These are phyloP conservation scores for Saccharomycopsis synnaedendra DNA, from an alignment of 805 yeast genomes.

Conservation along the genomic window DNA sequence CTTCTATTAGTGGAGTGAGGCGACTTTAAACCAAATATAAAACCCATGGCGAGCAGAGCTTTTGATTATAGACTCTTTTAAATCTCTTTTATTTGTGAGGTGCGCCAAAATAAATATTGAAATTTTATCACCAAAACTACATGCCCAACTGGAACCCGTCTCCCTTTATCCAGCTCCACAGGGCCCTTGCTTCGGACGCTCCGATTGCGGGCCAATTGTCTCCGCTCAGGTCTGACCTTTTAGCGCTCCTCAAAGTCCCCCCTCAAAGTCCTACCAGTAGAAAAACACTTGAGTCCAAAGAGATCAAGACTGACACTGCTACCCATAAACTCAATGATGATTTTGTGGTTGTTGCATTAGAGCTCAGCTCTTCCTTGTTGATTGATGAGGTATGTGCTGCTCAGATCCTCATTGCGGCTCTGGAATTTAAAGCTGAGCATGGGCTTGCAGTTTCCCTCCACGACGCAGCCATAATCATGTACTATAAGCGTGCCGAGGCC, in stretches of 20 bases:
- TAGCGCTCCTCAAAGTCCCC: conserved; percentile 1
- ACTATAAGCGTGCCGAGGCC: conserved; percentile 57
- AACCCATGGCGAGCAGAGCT: too few species aligned
- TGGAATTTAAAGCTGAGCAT: conserved; percentile 20
- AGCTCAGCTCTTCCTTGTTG: conserved; percentile 51
- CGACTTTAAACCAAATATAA: too few species aligned
- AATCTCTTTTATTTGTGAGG: too few species aligned
- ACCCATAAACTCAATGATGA: conserved; percentile 48
- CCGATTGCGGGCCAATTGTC: not conserved
- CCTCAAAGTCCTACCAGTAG: conserved; percentile 3
- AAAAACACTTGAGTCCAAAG: conserved; percentile 4
- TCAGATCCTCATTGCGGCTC: conserved; percentile 46
- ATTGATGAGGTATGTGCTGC: conserved; percentile 73
- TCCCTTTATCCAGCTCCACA: conserved; percentile 2
- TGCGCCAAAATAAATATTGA: too few species aligned
- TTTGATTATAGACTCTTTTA: too few species aligned
- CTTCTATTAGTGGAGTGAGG: too few species aligned
- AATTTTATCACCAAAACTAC: too few species aligned
- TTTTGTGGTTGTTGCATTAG: conserved; percentile 49
- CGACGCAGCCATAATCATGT: conserved; percentile 59
- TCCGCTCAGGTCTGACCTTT: conserved; percentile 5
- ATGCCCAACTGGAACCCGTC: conserved; percentile 11
- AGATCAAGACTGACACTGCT: not conserved
- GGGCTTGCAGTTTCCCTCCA: conserved; percentile 25
- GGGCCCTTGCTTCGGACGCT: not conserved